Percentiles rank a stretch among this genome's conserved stretches.
Evolutionary conservation across 2,329 filamentous ascomycete genomes (phyloP).

Genomic region (Cladophialophora psammophila): DNA sequence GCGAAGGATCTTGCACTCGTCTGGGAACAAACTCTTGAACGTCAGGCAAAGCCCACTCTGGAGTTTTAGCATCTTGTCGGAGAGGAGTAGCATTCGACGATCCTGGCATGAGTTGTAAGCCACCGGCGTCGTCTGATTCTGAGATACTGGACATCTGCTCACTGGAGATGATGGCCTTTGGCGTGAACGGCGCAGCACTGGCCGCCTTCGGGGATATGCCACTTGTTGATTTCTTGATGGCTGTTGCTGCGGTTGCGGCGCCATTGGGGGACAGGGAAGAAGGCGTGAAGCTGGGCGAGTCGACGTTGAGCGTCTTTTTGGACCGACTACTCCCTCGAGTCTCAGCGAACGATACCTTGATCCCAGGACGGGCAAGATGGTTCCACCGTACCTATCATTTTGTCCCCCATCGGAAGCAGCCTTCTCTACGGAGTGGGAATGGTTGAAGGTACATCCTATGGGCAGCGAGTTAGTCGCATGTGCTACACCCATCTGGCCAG

Average conservation of each 20-base stretch:
- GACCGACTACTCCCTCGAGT: conserved; percentile 23
- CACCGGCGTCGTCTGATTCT: conserved; percentile 21
- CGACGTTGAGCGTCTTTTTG: conserved; percentile 76
- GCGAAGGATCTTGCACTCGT: conserved; percentile 57
- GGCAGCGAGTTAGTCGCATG: conserved; percentile 24
- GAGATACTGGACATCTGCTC: conserved; percentile 34
- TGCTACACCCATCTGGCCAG: conserved; percentile 2
- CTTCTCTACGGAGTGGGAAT: conserved; percentile 67
- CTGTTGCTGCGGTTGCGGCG: conserved; percentile 27
- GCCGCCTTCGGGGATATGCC: conserved; percentile 84
- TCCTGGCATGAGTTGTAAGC: conserved; percentile 38
- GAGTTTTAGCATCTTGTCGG: conserved; percentile 50
- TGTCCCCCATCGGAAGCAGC: conserved; percentile 47
- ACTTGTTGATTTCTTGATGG: conserved; percentile 30
- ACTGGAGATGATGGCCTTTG: conserved; percentile 52
- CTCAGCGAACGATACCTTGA: conserved; percentile 5
- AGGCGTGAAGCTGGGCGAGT: conserved; percentile 94
- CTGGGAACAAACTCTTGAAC: conserved; percentile 63
- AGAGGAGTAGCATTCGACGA: conserved; percentile 53
- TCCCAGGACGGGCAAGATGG: not conserved
- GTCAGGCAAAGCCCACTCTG: conserved; percentile 55
- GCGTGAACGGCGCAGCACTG: conserved; percentile 73
- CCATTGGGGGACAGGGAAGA: conserved; percentile 59
- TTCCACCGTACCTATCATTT: conserved; percentile 43
- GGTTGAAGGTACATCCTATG: conserved; percentile 82